A percentile compares a stretch with the other conserved stretches of the same genome.
Evolutionary conservation across 345 rosid species (phyloP).

Genomic region (Arabis alpina): DNA sequence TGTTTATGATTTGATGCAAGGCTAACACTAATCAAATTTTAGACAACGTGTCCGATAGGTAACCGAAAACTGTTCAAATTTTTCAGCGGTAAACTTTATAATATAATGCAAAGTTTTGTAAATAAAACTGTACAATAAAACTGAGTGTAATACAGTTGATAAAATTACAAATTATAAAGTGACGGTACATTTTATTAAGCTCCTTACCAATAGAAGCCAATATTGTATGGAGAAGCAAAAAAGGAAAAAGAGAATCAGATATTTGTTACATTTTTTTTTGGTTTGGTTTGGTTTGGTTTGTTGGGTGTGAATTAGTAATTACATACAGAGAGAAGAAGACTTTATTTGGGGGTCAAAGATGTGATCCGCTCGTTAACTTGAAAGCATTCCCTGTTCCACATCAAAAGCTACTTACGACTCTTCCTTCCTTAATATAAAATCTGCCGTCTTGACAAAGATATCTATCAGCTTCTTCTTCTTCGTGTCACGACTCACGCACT

Average conservation of each 20-base stretch:
- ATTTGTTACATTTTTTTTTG: not conserved
- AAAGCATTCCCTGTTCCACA: conserved; percentile 26
- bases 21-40: too few relatives aligned
- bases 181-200: too few relatives aligned
- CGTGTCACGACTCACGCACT: conserved; percentile 23
- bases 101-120: too few relatives aligned
- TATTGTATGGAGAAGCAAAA: too few relatives aligned
- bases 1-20: too few relatives aligned
- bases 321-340: not conserved
- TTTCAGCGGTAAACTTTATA: too few relatives aligned
- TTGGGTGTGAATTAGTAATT: not conserved
- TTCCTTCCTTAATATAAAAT: conserved; percentile 16
- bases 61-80: too few relatives aligned
- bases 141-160: too few relatives aligned
- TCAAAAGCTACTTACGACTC: conserved; percentile 25
- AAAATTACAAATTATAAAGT: too few relatives aligned
- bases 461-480: conserved; percentile 26
- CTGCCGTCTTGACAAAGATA: conserved; percentile 34
- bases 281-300: not conserved
- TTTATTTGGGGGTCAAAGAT: conserved; percentile 35
- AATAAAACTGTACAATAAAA: too few relatives aligned
- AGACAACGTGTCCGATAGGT: too few relatives aligned
- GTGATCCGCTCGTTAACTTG: conserved; percentile 39
- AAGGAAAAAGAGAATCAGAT: not conserved
- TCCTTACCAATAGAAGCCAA: too few relatives aligned